Base-by-base conservation (phyloP, 2,329 filamentous ascomycete species). In the Hyphodiscus sp. region DNA sequence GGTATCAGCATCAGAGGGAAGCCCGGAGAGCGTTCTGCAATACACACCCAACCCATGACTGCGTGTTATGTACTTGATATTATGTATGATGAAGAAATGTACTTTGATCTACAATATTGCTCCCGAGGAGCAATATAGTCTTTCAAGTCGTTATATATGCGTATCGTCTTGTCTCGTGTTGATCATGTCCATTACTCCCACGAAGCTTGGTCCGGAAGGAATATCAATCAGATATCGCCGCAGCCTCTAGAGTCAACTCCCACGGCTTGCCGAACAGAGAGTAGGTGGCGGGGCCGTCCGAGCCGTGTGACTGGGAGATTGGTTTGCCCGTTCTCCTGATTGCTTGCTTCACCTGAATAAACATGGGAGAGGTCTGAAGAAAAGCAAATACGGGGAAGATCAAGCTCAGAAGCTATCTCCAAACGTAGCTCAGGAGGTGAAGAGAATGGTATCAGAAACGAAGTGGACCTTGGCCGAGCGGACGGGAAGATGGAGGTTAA, bases 21-120 rank as follows among this genome's bases (percentile, higher is more conserved):
- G 2, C 38, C 13, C 20, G 20, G 23, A 44, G 16, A n/a, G 3
- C 19, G n/a, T 2, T 13, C 11, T 20, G 41, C 19, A 16, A 23
- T 41, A 56, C 59, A 41, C 60, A 67, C 65, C 64, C 65, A 65
- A 46, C 65, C 65, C 65, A 67, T 67, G 52, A 53, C 55, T 53
- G 19, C 30, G 29, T 23, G 54, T 45, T 54, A 58, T 58, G 20
- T 55, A 49, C 44, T 51, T 43, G 30, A 50, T 52, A 46, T 11
- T 58, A 58, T 58, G 45, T 51, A 48, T 18, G 10, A 47, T 33
- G 18, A 56, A 30, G 38, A n/a, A 47, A 45, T 46, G 45, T 46
- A 55, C 16, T 41, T 19, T 23, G 41, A 89, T 56, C 88, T 84
- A 52, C 94, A 18, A n/a, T n/a, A n/a, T n/a, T n/a, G n/a, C n/a